A percentile compares a stretch with the other conserved stretches of the same genome.
These are phyloP conservation scores for Colletotrichum agaves DNA, from an alignment of 2,329 filamentous ascomycete genomes.

Conservation along the genomic window DNA sequence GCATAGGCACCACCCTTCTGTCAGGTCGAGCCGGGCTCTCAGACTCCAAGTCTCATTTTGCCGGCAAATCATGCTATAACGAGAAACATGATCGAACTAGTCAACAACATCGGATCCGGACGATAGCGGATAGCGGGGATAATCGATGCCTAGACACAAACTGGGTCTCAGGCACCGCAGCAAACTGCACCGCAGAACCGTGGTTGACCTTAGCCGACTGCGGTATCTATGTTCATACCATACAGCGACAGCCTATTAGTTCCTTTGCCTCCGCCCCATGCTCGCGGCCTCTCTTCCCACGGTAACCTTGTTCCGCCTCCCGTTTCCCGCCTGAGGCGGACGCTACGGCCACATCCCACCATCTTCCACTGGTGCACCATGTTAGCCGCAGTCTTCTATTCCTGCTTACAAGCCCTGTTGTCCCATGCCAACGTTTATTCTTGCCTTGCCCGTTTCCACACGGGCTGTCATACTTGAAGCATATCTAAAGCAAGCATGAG, in stretches of 20 bases:
- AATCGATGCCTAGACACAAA: constrained; percentile 29
- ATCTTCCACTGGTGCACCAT: constrained; percentile 38
- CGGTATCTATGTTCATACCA: constrained; percentile 5
- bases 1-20: neutral
- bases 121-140: constrained; percentile 5
- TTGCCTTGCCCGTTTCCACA: constrained; percentile 34
- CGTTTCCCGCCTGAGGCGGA: constrained; percentile 30
- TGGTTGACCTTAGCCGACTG: constrained; percentile 22
- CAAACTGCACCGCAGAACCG: constrained; percentile 16
- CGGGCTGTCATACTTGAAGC: constrained; percentile 41
- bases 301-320: constrained; percentile 32
- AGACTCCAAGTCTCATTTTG: constrained; percentile 25
- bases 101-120: constrained; percentile 20
- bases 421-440: constrained; percentile 40
- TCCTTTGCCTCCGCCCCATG: constrained; percentile 12
- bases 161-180: constrained; percentile 31
- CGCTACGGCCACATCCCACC: constrained; percentile 41
- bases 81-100: constrained; percentile 15
- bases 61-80: constrained; percentile 37
- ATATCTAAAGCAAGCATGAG: constrained; percentile 47
- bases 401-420: constrained; percentile 29
- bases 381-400: constrained; percentile 33
- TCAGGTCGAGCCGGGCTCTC: constrained; percentile 36
- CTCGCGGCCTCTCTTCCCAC: constrained; percentile 10
- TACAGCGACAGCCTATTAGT: neutral